Percentiles rank a stretch among this genome's conserved stretches.
phyloP scores from a whole-genome alignment of 768 basidiomycete genomes.

The Zangia roseola region DNA sequence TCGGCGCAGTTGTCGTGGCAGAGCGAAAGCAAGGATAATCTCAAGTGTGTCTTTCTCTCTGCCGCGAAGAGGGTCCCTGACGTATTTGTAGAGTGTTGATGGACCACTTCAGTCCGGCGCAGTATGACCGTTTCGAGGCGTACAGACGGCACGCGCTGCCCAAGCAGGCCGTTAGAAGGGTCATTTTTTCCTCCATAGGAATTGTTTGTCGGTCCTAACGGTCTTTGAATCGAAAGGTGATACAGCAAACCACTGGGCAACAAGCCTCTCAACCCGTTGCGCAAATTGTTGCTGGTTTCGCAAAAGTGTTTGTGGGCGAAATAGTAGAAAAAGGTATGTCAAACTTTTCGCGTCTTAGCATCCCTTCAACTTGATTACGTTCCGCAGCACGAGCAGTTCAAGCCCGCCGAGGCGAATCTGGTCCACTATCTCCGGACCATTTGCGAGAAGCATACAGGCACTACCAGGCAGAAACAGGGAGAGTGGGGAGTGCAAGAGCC shows the following conservation, averaged over 20 bases:
- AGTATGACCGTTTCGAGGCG: slow-evolving; percentile 88
- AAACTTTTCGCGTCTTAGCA: background rate
- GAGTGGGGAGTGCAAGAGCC: slow-evolving; percentile 75
- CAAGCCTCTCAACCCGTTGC: slow-evolving; percentile 86
- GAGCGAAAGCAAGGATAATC: slow-evolving; percentile 84
- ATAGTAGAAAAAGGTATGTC: slow-evolving; percentile 79
- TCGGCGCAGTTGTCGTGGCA: slow-evolving; percentile 81
- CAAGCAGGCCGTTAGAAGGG: slow-evolving; percentile 81
- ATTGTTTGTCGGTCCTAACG: background rate
- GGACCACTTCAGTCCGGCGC: slow-evolving; percentile 81
- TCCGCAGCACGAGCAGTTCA: slow-evolving; percentile 73
- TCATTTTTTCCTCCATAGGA: slow-evolving; percentile 24
- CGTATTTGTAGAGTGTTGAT: slow-evolving; percentile 66
- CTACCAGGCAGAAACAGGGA: slow-evolving; percentile 80
- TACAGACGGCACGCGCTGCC: slow-evolving; percentile 82
- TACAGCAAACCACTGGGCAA: slow-evolving; percentile 77
- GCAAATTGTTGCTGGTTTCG: slow-evolving; percentile 86
- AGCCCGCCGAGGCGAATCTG: slow-evolving; percentile 64
- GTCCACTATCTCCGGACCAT: slow-evolving; percentile 85
- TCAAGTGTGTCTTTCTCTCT: slow-evolving; percentile 53
- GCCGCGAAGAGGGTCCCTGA: background rate
- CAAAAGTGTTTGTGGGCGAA: slow-evolving; percentile 91
- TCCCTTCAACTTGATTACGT: too few relatives aligned
- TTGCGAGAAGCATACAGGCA: slow-evolving; percentile 84
- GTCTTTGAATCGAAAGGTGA: slow-evolving; percentile 51